Conservation (phyloP, 106 monocot genomes). For the Apostasia shenzhenica region DNA sequence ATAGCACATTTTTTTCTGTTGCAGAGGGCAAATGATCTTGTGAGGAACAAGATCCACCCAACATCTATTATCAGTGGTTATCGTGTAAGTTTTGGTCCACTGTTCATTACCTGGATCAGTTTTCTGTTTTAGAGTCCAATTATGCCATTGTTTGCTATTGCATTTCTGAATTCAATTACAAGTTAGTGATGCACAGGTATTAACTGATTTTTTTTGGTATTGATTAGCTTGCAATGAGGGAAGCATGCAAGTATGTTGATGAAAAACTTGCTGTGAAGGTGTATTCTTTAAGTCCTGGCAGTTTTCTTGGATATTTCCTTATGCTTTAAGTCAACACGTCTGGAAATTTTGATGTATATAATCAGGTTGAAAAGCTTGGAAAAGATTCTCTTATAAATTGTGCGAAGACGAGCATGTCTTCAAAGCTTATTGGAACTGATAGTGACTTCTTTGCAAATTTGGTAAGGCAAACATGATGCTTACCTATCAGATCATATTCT, state of each 20-base stretch:
- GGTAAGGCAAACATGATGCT: constrained; percentile 28
- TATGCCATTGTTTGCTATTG: too few relatives aligned
- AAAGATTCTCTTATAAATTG: constrained; percentile 91
- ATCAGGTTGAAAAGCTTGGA: constrained; percentile 93
- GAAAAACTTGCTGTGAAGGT: constrained; percentile 94
- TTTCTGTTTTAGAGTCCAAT: neutral
- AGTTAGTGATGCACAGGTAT: neutral
- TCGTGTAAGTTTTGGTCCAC: constrained; percentile 47
- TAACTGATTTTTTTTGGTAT: constrained; percentile 3
- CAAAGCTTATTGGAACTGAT: constrained; percentile 78
- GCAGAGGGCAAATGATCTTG: constrained; percentile 96
- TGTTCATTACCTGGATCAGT: neutral
- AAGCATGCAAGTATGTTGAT: constrained; percentile 95
- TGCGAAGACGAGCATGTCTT: constrained; percentile 99
- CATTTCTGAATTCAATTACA: neutral
- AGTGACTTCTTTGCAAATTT: constrained; percentile 94
- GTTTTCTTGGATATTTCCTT: neutral
- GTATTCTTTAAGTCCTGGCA: neutral
- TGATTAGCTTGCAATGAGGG: constrained; percentile 90
- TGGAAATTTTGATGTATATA: constrained; percentile 6
- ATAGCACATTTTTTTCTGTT: constrained; percentile 4
- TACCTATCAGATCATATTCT: neutral
- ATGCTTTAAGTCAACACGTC: neutral
- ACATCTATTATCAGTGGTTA: constrained; percentile 92
- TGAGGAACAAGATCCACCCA: constrained; percentile 97